These are phyloP conservation scores for Daldinia eschscholtzii DNA, from an alignment of 2,329 filamentous ascomycete species.

Conservation along the genomic window DNA sequence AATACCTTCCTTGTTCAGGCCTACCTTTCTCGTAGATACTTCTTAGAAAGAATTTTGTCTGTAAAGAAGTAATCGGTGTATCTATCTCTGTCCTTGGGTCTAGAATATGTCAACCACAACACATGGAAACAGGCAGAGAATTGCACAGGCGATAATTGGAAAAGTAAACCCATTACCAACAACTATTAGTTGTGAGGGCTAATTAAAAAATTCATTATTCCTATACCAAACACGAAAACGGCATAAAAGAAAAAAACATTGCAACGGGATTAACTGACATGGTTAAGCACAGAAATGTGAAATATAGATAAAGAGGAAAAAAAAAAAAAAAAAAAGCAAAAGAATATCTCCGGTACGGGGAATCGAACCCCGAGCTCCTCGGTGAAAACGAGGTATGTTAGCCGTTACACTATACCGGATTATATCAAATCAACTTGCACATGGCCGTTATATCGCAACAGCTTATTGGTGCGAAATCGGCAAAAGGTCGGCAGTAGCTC, in stretches of 20 bases:
- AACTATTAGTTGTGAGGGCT: background rate
- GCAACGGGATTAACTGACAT: no score
- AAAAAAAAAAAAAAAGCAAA: slow-evolving; percentile 7
- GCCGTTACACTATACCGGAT: slow-evolving; percentile 46
- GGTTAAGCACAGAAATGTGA: no score
- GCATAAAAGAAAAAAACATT: no score
- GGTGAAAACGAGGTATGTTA: slow-evolving; percentile 47
- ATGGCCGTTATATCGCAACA: background rate
- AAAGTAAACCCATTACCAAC: background rate
- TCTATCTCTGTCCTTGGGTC: no score
- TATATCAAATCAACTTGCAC: background rate
- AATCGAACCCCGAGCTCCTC: slow-evolving; percentile 47
- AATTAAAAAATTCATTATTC: background rate
- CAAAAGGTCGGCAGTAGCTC: background rate
- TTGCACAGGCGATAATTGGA: background rate
- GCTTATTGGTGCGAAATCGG: background rate
- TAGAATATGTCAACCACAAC: background rate
- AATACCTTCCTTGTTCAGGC: no score
- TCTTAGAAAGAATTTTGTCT: background rate
- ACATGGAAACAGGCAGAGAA: background rate
- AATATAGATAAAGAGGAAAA: no score
- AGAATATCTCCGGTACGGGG: slow-evolving; percentile 41
- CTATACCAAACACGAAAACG: no score
- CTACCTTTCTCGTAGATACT: background rate
- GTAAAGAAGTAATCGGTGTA: background rate